A percentile compares a stretch with the other conserved stretches of the same genome.
Evolutionary conservation across 2,329 filamentous ascomycete species (phyloP).

Genomic region (Aureobasidium melanogenum): DNA sequence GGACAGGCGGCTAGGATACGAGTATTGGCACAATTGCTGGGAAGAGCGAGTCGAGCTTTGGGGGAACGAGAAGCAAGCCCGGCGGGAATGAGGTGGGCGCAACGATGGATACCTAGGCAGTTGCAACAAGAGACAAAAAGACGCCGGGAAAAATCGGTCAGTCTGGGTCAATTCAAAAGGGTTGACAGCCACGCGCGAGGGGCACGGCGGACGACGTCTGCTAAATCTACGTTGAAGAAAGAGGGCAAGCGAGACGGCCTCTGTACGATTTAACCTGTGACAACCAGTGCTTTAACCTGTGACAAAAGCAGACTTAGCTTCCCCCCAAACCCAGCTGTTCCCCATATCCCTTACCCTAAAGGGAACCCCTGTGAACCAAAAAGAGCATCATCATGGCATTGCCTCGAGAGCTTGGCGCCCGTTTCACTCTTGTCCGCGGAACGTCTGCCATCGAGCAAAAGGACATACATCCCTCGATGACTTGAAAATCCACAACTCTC

Average conservation of each 20-base stretch:
- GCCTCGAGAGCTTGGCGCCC: conserved; percentile 6
- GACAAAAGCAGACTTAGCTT: conserved; percentile 13
- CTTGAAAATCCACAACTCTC: not conserved
- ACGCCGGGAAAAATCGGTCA: not conserved
- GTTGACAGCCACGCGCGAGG: conserved; percentile 9
- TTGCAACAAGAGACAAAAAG: not conserved
- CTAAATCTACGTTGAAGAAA: conserved; percentile 8
- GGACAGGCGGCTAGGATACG: conserved; percentile 6
- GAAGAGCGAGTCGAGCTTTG: not conserved
- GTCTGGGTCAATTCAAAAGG: conserved; percentile 2
- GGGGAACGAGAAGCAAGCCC: not conserved
- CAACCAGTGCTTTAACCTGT: conserved; percentile 12
- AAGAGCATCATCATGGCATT: conserved; percentile 7
- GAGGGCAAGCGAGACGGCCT: conserved; percentile 7
- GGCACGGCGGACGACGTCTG: conserved; percentile 7
- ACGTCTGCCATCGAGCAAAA: not conserved
- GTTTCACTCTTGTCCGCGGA: conserved; percentile 8
- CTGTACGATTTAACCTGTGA: conserved; percentile 4
- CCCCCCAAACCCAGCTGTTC: conserved; percentile 7
- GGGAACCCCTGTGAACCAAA: conserved; percentile 9
- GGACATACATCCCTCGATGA: not conserved
- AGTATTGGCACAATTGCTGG: not conserved
- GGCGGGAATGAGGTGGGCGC: not conserved
- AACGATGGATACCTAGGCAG: not conserved
- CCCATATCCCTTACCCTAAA: conserved; percentile 4